These are phyloP conservation scores for Takashimella koratensis DNA, from an alignment of 1,284 basidiomycete species.

Conservation along the genomic window DNA sequence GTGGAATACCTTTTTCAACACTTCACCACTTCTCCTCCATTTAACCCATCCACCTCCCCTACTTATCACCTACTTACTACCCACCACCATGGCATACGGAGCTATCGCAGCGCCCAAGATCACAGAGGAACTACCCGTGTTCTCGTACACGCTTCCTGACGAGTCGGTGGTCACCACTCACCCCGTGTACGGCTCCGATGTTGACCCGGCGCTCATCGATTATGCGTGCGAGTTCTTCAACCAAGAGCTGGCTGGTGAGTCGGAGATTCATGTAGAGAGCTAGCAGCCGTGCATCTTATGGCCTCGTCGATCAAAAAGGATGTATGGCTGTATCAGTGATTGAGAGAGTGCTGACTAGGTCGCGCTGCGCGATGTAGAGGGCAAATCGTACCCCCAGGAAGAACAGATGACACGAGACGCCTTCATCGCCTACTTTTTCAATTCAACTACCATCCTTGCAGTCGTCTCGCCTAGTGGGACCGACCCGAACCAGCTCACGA, in stretches of 20 bases:
- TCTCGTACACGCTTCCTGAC: slow-evolving; percentile 33
- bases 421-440: slow-evolving; percentile 68
- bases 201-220: slow-evolving; percentile 57
- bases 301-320: no score
- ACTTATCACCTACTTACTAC: no score
- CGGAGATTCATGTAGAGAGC: no score
- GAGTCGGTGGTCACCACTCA: slow-evolving; percentile 54
- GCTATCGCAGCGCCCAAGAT: slow-evolving; percentile 40
- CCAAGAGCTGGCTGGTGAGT: slow-evolving; percentile 61
- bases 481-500: slow-evolving; percentile 17
- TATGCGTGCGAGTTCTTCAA: slow-evolving; percentile 65
- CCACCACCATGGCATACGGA: slow-evolving; percentile 52
- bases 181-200: slow-evolving; percentile 59
- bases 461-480: slow-evolving; percentile 49
- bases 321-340: no score
- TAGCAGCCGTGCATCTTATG: no score
- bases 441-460: slow-evolving; percentile 69
- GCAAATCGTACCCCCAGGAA: slow-evolving; percentile 80
- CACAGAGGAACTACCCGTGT: slow-evolving; percentile 44
- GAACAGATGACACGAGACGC: slow-evolving; percentile 55
- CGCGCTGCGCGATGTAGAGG: no score
- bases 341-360: not conserved
- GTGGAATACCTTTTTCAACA: no score
- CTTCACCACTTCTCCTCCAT: no score
- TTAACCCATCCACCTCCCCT: no score